phyloP scores from a whole-genome alignment of 2,329 filamentous ascomycete genomes.

The Aspergillus transmontanensis region DNA sequence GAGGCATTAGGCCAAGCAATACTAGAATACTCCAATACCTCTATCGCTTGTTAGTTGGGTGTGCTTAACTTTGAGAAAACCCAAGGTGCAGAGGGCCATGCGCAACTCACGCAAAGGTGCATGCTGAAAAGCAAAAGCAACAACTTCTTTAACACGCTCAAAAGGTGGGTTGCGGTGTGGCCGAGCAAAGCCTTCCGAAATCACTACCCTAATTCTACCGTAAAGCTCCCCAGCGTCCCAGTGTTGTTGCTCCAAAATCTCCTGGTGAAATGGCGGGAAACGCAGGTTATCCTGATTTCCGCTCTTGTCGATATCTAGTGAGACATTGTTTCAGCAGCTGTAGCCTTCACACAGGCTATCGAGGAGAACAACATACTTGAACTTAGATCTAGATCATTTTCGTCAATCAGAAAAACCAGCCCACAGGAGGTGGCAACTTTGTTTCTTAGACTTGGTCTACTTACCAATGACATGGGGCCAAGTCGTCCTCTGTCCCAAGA shows the following conservation, averaged over 20 bases:
- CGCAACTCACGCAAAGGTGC: slow-evolving; percentile 68
- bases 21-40: slow-evolving; percentile 69
- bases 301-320: slow-evolving; percentile 51
- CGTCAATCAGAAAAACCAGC: not conserved
- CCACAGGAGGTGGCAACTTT: not conserved
- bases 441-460: slow-evolving; percentile 18
- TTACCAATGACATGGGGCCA: slow-evolving; percentile 59
- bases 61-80: not conserved
- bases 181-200: slow-evolving; percentile 71
- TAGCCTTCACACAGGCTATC: slow-evolving; percentile 13
- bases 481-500: slow-evolving; percentile 54
- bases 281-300: slow-evolving; percentile 64
- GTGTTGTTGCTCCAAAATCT: slow-evolving; percentile 67
- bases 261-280: slow-evolving; percentile 73
- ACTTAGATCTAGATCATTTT: slow-evolving; percentile 32
- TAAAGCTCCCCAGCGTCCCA: slow-evolving; percentile 73
- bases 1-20: slow-evolving; percentile 79
- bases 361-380: slow-evolving; percentile 30
- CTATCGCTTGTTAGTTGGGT: slow-evolving; percentile 46
- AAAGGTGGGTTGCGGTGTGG: slow-evolving; percentile 53
- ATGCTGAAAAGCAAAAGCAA: slow-evolving; percentile 83
- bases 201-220: slow-evolving; percentile 74
- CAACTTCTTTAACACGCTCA: slow-evolving; percentile 70
- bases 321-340: slow-evolving; percentile 1
- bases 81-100: not conserved